phyloP scores from a whole-genome alignment of 805 yeast species.

The Lipomyces spencermartinsiae region DNA sequence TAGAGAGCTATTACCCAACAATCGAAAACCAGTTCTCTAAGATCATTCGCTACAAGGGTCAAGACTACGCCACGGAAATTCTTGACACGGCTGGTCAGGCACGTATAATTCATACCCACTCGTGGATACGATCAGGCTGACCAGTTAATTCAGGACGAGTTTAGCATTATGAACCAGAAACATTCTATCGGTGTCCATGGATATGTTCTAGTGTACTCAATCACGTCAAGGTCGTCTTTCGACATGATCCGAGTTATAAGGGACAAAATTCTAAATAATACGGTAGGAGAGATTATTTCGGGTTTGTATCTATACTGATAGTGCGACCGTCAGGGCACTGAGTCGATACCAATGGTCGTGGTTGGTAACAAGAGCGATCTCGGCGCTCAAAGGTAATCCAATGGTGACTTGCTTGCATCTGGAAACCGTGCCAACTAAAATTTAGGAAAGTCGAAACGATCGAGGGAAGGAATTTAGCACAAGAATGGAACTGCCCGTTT shows the following conservation, averaged over 20 bases:
- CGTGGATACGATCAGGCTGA: not conserved
- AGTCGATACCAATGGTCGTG: conserved; percentile 75
- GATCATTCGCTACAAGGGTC: conserved; percentile 68
- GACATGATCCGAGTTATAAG: conserved; percentile 77
- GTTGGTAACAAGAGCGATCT: conserved; percentile 81
- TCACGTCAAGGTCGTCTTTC: conserved; percentile 77
- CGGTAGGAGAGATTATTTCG: conserved; percentile 25
- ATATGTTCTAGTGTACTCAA: conserved; percentile 79
- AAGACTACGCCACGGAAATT: conserved; percentile 80
- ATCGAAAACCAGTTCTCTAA: conserved; percentile 85
- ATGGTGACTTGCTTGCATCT: not conserved
- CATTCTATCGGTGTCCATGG: conserved; percentile 85
- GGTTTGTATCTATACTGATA: not conserved
- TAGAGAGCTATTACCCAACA: conserved; percentile 89
- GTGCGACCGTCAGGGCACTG: conserved; percentile 51
- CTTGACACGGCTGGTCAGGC: conserved; percentile 82
- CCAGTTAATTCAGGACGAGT: conserved; percentile 69
- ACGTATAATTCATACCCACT: not conserved
- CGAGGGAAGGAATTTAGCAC: conserved; percentile 69
- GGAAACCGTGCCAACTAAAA: not conserved
- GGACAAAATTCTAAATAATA: conserved; percentile 76
- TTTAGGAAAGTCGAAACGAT: conserved; percentile 61
- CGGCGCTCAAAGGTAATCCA: conserved; percentile 65
- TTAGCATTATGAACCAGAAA: conserved; percentile 77
- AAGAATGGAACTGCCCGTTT: conserved; percentile 70